phyloP scores from a whole-genome alignment of 768 basidiomycete genomes.

The Auricularia heimuer region DNA sequence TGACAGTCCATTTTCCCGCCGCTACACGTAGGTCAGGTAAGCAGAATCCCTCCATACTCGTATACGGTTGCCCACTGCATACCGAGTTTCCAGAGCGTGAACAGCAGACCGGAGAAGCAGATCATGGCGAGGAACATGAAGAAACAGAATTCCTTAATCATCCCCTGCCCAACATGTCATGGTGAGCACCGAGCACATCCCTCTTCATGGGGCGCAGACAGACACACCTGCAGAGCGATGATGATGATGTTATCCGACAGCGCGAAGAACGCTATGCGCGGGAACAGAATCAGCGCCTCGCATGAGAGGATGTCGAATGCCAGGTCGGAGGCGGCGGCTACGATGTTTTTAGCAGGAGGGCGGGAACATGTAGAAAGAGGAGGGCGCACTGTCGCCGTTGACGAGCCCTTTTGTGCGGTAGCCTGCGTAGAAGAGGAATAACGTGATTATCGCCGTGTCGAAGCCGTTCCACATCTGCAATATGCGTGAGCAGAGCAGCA shows the following conservation, averaged over 20 bases:
- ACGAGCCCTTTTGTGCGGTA: slow-evolving; percentile 57
- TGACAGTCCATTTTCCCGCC: not conserved
- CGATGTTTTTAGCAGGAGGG: not conserved
- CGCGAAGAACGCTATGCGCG: slow-evolving; percentile 76
- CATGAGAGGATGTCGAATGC: slow-evolving; percentile 81
- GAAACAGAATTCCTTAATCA: slow-evolving; percentile 69
- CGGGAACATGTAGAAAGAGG: not conserved
- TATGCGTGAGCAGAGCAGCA: not conserved
- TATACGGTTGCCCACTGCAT: not conserved
- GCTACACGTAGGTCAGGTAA: not conserved
- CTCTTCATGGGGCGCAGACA: not conserved
- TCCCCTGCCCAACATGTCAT: slow-evolving; percentile 38
- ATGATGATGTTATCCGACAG: slow-evolving; percentile 72
- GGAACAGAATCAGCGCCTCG: slow-evolving; percentile 78
- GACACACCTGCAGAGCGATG: slow-evolving; percentile 37
- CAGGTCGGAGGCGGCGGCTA: slow-evolving; percentile 43
- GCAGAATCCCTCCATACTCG: too few relatives aligned
- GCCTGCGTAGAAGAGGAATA: slow-evolving; percentile 59
- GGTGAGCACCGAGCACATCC: not conserved
- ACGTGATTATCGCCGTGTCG: slow-evolving; percentile 61
- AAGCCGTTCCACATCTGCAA: slow-evolving; percentile 84
- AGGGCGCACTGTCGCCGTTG: slow-evolving; percentile 37
- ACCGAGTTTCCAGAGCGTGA: slow-evolving; percentile 35
- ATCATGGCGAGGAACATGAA: slow-evolving; percentile 69
- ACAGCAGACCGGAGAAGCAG: slow-evolving; percentile 71